Conservation (phyloP, 306 rosid species). For the Lathyrus oleraceus region DNA sequence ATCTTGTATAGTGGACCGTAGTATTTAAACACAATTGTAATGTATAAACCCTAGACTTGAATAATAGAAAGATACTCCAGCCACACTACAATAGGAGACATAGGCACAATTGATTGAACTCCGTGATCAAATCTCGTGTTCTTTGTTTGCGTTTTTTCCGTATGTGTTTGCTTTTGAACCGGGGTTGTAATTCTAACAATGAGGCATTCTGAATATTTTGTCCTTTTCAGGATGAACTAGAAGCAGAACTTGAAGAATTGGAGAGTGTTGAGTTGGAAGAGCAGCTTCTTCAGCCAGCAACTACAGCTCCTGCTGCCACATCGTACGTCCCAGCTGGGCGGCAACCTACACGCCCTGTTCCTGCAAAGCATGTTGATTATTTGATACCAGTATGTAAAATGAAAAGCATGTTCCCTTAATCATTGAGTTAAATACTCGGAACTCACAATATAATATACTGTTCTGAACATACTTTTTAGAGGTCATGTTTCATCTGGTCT, state of each 20-base stretch:
- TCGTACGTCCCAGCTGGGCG: conserved; percentile 77
- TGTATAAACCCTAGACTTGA: no score
- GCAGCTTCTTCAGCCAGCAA: conserved; percentile 94
- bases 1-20: no score
- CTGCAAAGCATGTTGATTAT: conserved; percentile 50
- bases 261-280: conserved; percentile 98
- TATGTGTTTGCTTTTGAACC: no score
- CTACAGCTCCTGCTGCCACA: conserved; percentile 86
- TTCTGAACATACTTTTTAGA: no score
- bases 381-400: background rate
- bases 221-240: conserved; percentile 79
- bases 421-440: background rate
- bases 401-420: background rate
- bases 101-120: no score
- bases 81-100: no score
- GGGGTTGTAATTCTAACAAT: no score
- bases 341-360: conserved; percentile 71
- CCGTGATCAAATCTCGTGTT: no score
- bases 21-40: no score
- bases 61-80: no score
- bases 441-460: background rate
- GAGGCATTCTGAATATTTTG: background rate
- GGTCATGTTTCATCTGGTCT: background rate
- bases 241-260: conserved; percentile 97
- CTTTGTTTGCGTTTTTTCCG: no score